These are phyloP conservation scores for Paspalum notatum DNA, from an alignment of 176 grass and related monocot species.

Conservation along the genomic window DNA sequence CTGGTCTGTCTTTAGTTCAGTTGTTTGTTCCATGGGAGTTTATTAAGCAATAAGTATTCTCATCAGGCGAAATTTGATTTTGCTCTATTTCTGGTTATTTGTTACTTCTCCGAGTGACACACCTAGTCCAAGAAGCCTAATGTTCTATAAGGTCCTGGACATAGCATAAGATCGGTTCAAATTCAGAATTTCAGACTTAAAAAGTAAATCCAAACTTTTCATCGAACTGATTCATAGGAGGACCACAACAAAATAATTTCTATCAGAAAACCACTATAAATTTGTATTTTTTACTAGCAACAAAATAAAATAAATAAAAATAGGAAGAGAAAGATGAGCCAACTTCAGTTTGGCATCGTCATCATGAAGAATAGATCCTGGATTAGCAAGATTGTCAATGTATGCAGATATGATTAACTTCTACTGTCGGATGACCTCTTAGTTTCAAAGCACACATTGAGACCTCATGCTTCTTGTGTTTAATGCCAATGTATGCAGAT, in stretches of 20 bases:
- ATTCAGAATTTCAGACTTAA: neutral
- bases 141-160: conserved; percentile 2
- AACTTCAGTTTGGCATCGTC: too few relatives aligned
- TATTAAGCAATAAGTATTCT: neutral
- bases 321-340: too few relatives aligned
- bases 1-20: neutral
- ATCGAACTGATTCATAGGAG: neutral
- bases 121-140: conserved; percentile 6
- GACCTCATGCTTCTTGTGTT: conserved; percentile 17
- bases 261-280: neutral
- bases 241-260: neutral
- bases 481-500: conserved; percentile 55
- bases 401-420: too few relatives aligned
- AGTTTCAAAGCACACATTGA: neutral
- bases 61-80: neutral
- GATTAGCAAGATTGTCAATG: too few relatives aligned
- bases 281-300: neutral
- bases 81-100: neutral
- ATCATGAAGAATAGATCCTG: too few relatives aligned
- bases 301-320: too few relatives aligned
- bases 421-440: too few relatives aligned
- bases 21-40: conserved; percentile 9
- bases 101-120: neutral
- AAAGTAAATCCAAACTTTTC: neutral
- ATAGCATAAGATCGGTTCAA: neutral